phyloP scores from a whole-genome alignment of 2,329 filamentous ascomycete species.

The Colletotrichum horii region DNA sequence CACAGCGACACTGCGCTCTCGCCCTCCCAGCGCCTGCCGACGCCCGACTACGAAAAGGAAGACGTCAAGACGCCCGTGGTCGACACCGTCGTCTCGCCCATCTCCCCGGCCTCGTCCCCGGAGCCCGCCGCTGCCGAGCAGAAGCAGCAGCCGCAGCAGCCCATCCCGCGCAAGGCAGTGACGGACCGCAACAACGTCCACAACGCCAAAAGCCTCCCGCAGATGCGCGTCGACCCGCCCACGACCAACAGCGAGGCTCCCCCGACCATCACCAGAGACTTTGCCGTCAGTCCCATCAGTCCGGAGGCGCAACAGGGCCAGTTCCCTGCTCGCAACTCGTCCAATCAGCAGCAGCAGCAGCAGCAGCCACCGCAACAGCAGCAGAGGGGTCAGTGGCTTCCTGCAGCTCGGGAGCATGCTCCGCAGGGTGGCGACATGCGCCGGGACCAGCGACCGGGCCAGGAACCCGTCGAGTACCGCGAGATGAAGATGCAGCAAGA shows the following conservation, averaged over 20 bases:
- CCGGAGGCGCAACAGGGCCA: conserved; percentile 24
- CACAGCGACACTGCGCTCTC: conserved; percentile 15
- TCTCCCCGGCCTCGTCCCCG: conserved; percentile 51
- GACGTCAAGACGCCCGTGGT: conserved; percentile 43
- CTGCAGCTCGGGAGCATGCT: neutral
- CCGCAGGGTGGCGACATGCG: neutral
- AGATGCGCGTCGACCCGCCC: conserved; percentile 22
- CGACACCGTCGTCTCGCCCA: conserved; percentile 44
- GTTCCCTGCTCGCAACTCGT: conserved; percentile 38
- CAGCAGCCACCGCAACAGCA: conserved; percentile 7
- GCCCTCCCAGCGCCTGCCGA: conserved; percentile 44
- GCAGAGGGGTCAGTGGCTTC: neutral
- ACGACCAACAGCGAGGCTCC: conserved; percentile 27
- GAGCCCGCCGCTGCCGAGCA: conserved; percentile 33
- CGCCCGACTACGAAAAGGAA: conserved; percentile 52
- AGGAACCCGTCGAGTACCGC: conserved; percentile 37
- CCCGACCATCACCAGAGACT: conserved; percentile 23
- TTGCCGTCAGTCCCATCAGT: conserved; percentile 22
- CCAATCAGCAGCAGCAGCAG: conserved; percentile 24
- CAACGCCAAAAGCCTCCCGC: conserved; percentile 26
- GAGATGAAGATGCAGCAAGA: conserved; percentile 38
- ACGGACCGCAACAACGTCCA: conserved; percentile 22
- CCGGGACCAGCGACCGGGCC: neutral
- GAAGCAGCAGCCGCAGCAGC: conserved; percentile 17
- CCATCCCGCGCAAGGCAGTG: conserved; percentile 31